Base-by-base conservation (phyloP, 306 rosid genomes). In the Comarum palustre region DNA sequence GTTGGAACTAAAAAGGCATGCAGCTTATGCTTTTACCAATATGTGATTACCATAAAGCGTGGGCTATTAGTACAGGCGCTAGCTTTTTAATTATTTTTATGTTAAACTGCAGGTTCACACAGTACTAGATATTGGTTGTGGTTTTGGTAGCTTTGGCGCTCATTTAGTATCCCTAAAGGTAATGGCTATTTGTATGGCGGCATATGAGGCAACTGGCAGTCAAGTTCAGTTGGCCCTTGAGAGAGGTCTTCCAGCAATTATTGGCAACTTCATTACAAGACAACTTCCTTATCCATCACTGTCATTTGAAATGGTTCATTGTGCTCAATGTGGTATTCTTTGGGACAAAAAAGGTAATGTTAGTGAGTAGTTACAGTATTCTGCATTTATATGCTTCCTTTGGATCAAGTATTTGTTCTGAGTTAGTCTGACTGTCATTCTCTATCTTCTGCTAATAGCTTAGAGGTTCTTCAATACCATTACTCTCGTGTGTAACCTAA, bases 81-180 rank as follows among this genome's bases (percentile, higher is more conserved):
- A 29, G 15, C 31, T 29, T 29, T 29, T 29, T 29, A 29, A 29
- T 16, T 5, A 14, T n/a, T 57, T 27, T 29, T 75, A 27, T 79
- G 43, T 83, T 78, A 58, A 75, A 79, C 82, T 75, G 80, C 87
- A 95, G 99, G 88, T 95, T 73, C 97, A 79, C 50, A 82, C 83
- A 31, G 85, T 90, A 68, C 87, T 95, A 66, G 99, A 95, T 80
- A 83, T 95, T 66, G 90, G 93, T 78, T 95, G 99, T 78, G 99
- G 99, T 77, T 95, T 95, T 79, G 99, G 99, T 71, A 88, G 99
- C 83, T 91, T 95, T 82, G 99, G 99, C 75, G 99, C 99, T 82
- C 97, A 87, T 87, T 78, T 95, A 50, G 81, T 81, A 74, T 89
- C 99, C 39, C 78, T 90, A 75, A 88, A 91, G 77, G 85, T 95